Evolutionary conservation across 805 yeast species (phyloP).

Genomic region (Saccharomyces kudriavzevii): DNA sequence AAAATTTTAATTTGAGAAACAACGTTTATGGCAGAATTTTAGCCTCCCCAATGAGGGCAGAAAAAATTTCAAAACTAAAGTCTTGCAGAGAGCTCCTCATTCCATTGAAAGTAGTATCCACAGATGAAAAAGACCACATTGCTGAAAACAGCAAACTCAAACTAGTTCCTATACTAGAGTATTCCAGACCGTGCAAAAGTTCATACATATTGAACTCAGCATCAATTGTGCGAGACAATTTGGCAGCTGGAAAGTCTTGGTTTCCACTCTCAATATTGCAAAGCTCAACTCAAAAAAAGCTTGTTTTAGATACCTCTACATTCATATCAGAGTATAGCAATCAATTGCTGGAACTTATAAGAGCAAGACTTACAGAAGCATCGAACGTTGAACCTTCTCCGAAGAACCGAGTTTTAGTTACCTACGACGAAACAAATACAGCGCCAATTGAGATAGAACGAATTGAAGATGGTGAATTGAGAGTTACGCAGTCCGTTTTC

Average conservation of each 20-base stretch:
- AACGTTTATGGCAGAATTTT: slow-evolving; percentile 36
- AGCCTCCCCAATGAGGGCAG: slow-evolving; percentile 38
- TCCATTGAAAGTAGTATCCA: slow-evolving; percentile 24
- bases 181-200: slow-evolving; percentile 9
- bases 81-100: slow-evolving; percentile 35
- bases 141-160: slow-evolving; percentile 8
- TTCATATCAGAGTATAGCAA: background rate
- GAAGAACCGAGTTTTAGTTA: background rate
- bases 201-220: slow-evolving; percentile 21
- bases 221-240: background rate
- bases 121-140: slow-evolving; percentile 5
- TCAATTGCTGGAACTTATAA: background rate
- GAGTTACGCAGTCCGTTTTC: background rate
- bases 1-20: slow-evolving; percentile 13
- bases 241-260: slow-evolving; percentile 5
- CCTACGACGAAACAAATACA: background rate
- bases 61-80: slow-evolving; percentile 29
- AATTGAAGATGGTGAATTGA: background rate
- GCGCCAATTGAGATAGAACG: background rate
- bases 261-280: slow-evolving; percentile 6
- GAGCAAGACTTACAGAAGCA: background rate
- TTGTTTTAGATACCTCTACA: background rate
- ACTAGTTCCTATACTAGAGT: slow-evolving; percentile 6
- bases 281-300: background rate
- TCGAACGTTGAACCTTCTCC: background rate